phyloP scores from a whole-genome alignment of 805 yeast species.

The Lipomyces oligophaga region DNA sequence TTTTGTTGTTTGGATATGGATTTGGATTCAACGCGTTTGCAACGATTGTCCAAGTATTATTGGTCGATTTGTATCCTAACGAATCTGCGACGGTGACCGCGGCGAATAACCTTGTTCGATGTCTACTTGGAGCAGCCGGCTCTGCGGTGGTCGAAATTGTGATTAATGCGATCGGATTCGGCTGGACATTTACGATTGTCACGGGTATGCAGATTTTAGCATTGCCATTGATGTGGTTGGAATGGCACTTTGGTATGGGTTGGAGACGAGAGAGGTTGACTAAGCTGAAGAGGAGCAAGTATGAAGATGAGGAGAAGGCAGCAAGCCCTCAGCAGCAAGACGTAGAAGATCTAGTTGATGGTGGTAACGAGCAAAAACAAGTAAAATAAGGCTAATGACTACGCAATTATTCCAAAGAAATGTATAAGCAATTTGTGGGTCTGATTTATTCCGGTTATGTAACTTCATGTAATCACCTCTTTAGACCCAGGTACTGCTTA shows the following conservation, averaged over 20 bases:
- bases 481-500: too few species aligned
- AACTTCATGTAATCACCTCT: too few species aligned
- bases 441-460: too few species aligned
- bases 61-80: conserved; percentile 70
- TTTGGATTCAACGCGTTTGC: conserved; percentile 50
- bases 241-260: conserved; percentile 15
- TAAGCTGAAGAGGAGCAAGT: conserved; percentile 5
- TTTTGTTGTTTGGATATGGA: conserved; percentile 56
- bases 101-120: conserved; percentile 65
- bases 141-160: conserved; percentile 64
- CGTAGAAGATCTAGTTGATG: not conserved
- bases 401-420: too few species aligned
- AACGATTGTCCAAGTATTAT: conserved; percentile 53
- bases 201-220: conserved; percentile 35
- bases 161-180: conserved; percentile 58
- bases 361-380: too few species aligned
- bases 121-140: conserved; percentile 65
- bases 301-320: conserved; percentile 1
- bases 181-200: conserved; percentile 78
- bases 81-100: conserved; percentile 74
- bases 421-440: too few species aligned
- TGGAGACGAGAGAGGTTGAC: conserved; percentile 19
- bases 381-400: too few species aligned
- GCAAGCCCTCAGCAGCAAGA: too few species aligned
- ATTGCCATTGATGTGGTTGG: conserved; percentile 12